Base-by-base conservation (phyloP, 352 stramenopile genomes). In the Phytophthora palmivora region DNA sequence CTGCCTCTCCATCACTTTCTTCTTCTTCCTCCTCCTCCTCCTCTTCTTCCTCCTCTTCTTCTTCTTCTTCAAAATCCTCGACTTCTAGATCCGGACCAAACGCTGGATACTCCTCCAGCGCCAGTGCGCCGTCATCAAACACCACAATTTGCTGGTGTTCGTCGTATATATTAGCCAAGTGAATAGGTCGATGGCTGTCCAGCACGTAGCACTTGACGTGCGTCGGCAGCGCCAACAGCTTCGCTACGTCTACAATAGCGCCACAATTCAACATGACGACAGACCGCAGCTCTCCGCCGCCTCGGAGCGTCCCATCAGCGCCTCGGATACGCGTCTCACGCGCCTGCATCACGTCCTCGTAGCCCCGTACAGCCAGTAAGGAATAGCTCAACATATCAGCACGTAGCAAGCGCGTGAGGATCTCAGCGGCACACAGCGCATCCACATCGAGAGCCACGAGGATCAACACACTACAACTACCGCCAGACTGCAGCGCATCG, bases 151-250 rank as follows among this genome's bases (percentile, higher is more conserved):
- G 86, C 60, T 91, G 79, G 49, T 80, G 74, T 19, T 78, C 60
- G 37, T 95, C 81, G 76, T 99, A 97, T 22, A 99, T 88, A 74
- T 99, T 99, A 11, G 94, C 87, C 60, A 99, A 85, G 76, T 99
- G 96, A 42, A 99, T 91, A 8, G 97, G 97, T 1, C 96, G 82
- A 67, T 98, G 95, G 57, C 84, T 97, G 79, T 99, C 97, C 43
- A 99, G 83, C 7, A 99, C 89, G 78, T 98, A 99, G 34, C 94
- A 92, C 42, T 87, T 92, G 9, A 94, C 71, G 32, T 77, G 52
- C 11, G 63, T 48, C 18, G 84, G 78, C 18, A 94, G 69, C 50
- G 78, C 70, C 55, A 98, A 79, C 26, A 98, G 67, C 68, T 86
- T 78, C 18, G 84, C 78, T 6, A 98, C 75, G 71, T 98, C 97